Evolutionary conservation across 345 rosid genomes (phyloP).

Genomic region (Lepidium didymum): DNA sequence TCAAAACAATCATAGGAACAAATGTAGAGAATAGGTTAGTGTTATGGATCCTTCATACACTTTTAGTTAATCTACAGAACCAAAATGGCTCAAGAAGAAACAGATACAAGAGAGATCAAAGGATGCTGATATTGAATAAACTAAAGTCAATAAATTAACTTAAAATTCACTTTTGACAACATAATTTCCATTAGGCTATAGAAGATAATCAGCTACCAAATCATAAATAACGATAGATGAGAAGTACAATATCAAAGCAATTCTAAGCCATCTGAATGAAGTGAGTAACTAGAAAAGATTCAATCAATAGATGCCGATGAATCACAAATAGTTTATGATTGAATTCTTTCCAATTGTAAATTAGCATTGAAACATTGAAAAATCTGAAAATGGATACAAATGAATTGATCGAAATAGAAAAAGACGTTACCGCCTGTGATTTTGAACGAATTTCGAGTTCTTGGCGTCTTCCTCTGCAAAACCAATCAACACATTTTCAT

Average conservation of each 20-base stretch:
- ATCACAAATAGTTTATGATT: neutral
- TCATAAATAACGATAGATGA: neutral
- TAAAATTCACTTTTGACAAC: neutral
- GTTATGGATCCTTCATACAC: neutral
- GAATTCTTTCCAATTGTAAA: neutral
- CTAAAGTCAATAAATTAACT: neutral
- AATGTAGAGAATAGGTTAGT: neutral
- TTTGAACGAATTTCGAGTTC: slow-evolving; percentile 74
- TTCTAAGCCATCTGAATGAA: neutral
- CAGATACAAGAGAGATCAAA: neutral
- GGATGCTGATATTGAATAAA: neutral
- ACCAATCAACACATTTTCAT: neutral
- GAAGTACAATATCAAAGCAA: neutral
- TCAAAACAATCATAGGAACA: neutral
- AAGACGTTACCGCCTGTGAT: slow-evolving; percentile 60
- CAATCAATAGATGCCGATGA: neutral
- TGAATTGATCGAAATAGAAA: neutral
- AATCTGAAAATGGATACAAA: neutral
- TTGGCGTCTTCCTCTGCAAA: slow-evolving; percentile 88
- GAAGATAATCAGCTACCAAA: neutral
- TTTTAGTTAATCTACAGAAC: neutral
- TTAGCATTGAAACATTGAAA: neutral
- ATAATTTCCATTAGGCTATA: neutral
- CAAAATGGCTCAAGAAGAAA: neutral
- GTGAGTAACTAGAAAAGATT: neutral